phyloP scores from a whole-genome alignment of 768 basidiomycete genomes.

The Mrakia gelida region DNA sequence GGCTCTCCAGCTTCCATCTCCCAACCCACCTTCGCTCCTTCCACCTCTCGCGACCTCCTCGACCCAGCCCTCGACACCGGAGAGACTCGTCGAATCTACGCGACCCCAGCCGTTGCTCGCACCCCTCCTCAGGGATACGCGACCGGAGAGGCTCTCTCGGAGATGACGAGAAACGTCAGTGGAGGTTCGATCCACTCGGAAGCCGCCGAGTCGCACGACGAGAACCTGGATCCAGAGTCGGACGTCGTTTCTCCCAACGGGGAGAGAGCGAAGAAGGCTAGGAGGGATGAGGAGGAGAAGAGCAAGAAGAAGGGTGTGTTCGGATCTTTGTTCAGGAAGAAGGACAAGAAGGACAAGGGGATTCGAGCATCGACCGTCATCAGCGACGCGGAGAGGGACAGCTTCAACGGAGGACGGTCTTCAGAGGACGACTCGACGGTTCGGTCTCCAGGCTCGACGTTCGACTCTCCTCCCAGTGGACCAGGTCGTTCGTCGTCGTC shows the following conservation, averaged over 20 bases:
- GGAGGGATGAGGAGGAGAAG: constrained; percentile 43
- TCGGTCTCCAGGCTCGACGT: not conserved
- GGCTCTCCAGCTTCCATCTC: not conserved
- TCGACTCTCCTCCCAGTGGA: not conserved
- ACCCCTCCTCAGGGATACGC: constrained; percentile 11
- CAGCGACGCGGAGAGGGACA: constrained; percentile 54
- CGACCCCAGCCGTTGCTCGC: constrained; percentile 72
- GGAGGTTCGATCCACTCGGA: constrained; percentile 11
- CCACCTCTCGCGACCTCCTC: constrained; percentile 42
- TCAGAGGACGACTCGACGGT: not conserved
- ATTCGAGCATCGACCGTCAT: constrained; percentile 17
- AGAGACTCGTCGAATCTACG: constrained; percentile 72
- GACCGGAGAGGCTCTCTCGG: constrained; percentile 4
- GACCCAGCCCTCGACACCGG: constrained; percentile 62
- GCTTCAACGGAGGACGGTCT: not conserved
- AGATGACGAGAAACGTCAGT: constrained; percentile 17
- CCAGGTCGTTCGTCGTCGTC: constrained; percentile 12
- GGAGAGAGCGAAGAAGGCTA: constrained; percentile 46
- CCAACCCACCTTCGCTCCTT: not conserved
- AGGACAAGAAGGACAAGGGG: constrained; percentile 38
- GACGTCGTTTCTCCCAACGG: constrained; percentile 46
- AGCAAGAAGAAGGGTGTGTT: constrained; percentile 61
- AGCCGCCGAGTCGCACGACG: constrained; percentile 1
- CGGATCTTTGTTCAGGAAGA: constrained; percentile 64
- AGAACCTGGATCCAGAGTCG: constrained; percentile 35